A percentile compares a stretch with the other conserved stretches of the same genome.
phyloP scores from a whole-genome alignment of 352 stramenopile species.

The Saprolegnia diclina region DNA sequence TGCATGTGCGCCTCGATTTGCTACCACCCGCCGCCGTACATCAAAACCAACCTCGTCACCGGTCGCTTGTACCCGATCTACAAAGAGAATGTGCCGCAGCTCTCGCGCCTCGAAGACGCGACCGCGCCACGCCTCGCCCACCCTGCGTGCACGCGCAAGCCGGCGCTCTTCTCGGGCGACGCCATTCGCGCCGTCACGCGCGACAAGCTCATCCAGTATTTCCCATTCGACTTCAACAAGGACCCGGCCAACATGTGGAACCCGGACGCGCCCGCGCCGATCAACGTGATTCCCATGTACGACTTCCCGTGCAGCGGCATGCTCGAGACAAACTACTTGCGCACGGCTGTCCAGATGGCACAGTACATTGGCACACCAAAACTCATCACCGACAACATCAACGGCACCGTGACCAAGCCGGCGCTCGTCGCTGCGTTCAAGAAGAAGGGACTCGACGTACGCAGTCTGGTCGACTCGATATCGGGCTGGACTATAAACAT shows the following conservation, averaged over 20 bases:
- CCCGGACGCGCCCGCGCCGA: background rate
- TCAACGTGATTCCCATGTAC: slow-evolving; percentile 8
- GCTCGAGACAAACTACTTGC: slow-evolving; percentile 4
- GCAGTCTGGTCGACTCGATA: background rate
- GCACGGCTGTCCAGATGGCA: slow-evolving; percentile 9
- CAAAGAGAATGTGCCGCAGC: slow-evolving; percentile 8
- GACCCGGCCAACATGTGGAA: slow-evolving; percentile 14
- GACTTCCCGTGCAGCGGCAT: slow-evolving; percentile 7
- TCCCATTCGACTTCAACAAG: slow-evolving; percentile 24
- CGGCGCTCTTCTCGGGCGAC: slow-evolving; percentile 1
- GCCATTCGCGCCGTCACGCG: slow-evolving; percentile 7
- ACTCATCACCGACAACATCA: slow-evolving; percentile 20
- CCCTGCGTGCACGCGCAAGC: background rate
- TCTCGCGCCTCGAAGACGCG: background rate
- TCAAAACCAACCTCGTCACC: slow-evolving; percentile 15
- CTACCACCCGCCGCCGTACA: slow-evolving; percentile 8
- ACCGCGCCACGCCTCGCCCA: background rate
- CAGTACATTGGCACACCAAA: slow-evolving; percentile 16
- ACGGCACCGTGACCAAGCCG: slow-evolving; percentile 1
- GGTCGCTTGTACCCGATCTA: slow-evolving; percentile 12
- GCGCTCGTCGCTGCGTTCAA: slow-evolving; percentile 7
- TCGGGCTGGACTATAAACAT: background rate
- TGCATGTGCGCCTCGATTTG: slow-evolving; percentile 21
- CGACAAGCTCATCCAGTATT: background rate
- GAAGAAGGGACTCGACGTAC: slow-evolving; percentile 7